These are phyloP conservation scores for Nannochloropsis granulata DNA, from an alignment of 108 stramenopile species.

Conservation along the genomic window DNA sequence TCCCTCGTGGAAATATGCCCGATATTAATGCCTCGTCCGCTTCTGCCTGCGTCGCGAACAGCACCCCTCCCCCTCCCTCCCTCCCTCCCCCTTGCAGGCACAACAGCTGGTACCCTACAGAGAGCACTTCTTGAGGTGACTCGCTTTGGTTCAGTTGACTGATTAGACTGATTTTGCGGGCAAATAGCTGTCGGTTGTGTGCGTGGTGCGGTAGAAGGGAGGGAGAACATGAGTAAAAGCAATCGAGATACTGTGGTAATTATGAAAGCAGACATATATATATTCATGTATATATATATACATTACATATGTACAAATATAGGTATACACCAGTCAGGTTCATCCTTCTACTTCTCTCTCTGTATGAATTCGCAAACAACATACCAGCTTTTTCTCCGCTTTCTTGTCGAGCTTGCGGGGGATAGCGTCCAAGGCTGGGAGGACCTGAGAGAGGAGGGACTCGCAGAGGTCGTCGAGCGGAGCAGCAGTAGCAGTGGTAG, in stretches of 20 bases:
- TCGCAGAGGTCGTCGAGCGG: neutral
- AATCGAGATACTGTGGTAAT: no score
- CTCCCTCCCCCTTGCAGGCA: neutral
- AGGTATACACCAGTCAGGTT: no score
- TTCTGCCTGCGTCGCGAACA: neutral
- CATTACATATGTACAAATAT: no score
- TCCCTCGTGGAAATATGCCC: neutral
- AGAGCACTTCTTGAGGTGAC: neutral
- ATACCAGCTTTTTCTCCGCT: neutral
- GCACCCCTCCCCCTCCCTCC: neutral
- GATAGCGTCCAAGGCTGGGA: neutral
- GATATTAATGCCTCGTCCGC: neutral
- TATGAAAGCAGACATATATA: no score
- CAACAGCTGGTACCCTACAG: neutral
- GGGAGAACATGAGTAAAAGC: no score
- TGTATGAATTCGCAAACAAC: no score
- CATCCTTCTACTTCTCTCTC: no score
- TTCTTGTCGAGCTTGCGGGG: neutral
- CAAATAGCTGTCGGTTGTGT: no score
- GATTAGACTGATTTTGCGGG: neutral
- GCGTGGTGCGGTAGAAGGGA: no score
- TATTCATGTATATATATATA: no score
- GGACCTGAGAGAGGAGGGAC: neutral
- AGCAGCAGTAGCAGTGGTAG: neutral
- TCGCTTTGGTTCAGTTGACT: neutral